Percentiles rank a stretch among this genome's conserved stretches.
Conservation (phyloP, 495 filamentous ascomycete genomes). For the Astrocystis sublimbata region DNA sequence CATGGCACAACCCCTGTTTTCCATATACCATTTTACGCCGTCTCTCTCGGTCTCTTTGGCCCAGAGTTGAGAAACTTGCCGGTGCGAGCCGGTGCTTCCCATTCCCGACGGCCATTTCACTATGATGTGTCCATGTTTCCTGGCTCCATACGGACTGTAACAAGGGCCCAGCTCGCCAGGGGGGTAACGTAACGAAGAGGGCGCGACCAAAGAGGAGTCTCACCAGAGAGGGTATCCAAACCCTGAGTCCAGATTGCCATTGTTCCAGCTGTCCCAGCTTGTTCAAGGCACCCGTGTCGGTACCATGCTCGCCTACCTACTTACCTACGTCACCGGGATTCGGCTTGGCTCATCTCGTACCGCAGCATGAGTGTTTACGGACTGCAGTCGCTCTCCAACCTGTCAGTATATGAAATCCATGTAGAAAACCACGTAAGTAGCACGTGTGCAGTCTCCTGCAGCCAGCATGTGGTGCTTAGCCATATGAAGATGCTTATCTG, state of each 20-base stretch:
- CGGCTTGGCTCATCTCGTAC: not conserved
- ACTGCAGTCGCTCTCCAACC: not conserved
- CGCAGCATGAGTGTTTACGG: conserved; percentile 2
- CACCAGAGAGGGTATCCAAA: too few species aligned
- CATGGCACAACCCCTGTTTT: conserved; percentile 2
- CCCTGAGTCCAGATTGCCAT: not conserved
- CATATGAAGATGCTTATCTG: not conserved
- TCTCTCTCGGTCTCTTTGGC: not conserved
- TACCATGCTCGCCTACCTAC: not conserved
- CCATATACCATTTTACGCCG: conserved; percentile 7
- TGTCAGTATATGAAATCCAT: not conserved
- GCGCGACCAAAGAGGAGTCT: not conserved
- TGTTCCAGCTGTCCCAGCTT: not conserved
- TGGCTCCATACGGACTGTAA: not conserved
- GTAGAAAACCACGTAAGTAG: too few species aligned
- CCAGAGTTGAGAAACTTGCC: not conserved
- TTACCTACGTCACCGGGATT: conserved; percentile 3
- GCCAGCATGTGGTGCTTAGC: conserved; percentile 3
- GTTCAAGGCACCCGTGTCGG: not conserved
- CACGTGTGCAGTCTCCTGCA: conserved; percentile 7
- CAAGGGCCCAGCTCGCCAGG: too few species aligned
- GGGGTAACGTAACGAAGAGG: not conserved
- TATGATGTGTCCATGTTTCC: not conserved
- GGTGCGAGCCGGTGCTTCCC: too few species aligned
- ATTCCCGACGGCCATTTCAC: too few species aligned